Base-by-base conservation (phyloP, 441 rosid genomes). In the Eugenia klotzschiana region DNA sequence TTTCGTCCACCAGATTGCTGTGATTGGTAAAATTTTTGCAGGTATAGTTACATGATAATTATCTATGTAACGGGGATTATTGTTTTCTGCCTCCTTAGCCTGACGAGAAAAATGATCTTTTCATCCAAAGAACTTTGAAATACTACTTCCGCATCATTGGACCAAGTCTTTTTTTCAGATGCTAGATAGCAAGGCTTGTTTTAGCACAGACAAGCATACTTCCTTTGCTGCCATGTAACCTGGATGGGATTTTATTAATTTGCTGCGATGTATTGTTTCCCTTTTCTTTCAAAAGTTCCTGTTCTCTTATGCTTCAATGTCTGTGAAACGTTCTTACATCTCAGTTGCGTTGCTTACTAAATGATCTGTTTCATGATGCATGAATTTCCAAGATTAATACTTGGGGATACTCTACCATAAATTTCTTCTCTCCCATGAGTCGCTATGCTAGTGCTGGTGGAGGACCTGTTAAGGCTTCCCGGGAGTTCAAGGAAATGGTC, bases 351-450 rank as follows among this genome's bases (percentile, higher is more conserved):
- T 12, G 51, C 37, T 22, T 50, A 51, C 18, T 3, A 43, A 82
- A 26, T 57, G 57, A 83, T 77, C 81, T 77, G 81, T 37, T 54
- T 15, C 58, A 18, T 13, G 77, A 64, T 77, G 13, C 29, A 40
- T 84, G 86, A 74, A 82, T 60, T 85, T 54, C 41, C 83, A 83
- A 97, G 99, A 88, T 97, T 84, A 97, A 97, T 88, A 97, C 98
- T 58, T 97, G 99, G 99, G 99, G 99, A 82, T 97, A 96, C 87
- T 96, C 99, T 7, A 97, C 99, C 23, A 91, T 94, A 89, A 97
- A 97, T 89, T 97, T 97, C 92, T 97, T 97, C 87, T 89, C 99
- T 89, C 98, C 99, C 12, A 94, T 96, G 99, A 94, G 93, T 86
- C 97, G 98, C 83, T 95, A 97, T 89, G 96, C 98, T 84, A 93